Evolutionary conservation across 2,329 filamentous ascomycete species (phyloP).

Genomic region (Byssoonygena ceratinophila): DNA sequence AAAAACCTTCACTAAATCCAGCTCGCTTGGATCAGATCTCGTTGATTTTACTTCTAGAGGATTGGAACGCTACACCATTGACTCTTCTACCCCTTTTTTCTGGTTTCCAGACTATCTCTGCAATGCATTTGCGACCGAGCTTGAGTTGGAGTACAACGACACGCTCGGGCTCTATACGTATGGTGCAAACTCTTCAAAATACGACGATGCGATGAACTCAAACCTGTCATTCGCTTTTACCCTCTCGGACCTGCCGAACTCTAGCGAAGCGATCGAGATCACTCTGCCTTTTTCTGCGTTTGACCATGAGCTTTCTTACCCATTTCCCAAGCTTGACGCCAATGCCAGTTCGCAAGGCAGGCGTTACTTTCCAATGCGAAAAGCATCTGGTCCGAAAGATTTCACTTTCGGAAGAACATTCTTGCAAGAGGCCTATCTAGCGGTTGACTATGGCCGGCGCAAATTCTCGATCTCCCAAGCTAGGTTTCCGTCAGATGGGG

Average conservation of each 20-base stretch:
- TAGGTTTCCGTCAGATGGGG: constrained; percentile 21
- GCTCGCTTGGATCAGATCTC: constrained; percentile 5
- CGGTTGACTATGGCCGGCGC: constrained; percentile 30
- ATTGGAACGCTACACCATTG: constrained; percentile 26
- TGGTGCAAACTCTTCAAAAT: constrained; percentile 20
- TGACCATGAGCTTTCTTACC: constrained; percentile 29
- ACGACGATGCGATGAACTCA: constrained; percentile 19
- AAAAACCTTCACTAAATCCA: constrained; percentile 17
- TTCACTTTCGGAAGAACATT: constrained; percentile 34
- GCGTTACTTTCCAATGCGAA: constrained; percentile 34
- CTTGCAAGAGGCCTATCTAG: constrained; percentile 34
- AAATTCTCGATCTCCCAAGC: constrained; percentile 30
- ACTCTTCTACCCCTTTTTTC: constrained; percentile 33
- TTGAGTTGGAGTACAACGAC: constrained; percentile 30
- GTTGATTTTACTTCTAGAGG: constrained; percentile 20
- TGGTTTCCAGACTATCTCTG: constrained; percentile 32
- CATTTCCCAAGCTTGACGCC: constrained; percentile 24
- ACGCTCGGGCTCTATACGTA: constrained; percentile 29
- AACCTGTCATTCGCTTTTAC: constrained; percentile 31
- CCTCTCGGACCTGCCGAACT: constrained; percentile 24
- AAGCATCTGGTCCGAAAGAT: constrained; percentile 26
- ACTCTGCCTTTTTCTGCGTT: constrained; percentile 34
- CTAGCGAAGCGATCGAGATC: constrained; percentile 24
- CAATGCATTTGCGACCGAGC: constrained; percentile 27
- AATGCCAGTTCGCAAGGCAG: constrained; percentile 20